These are phyloP conservation scores for Ailanthus altissimus DNA, from an alignment of 345 rosid genomes.

Conservation along the genomic window DNA sequence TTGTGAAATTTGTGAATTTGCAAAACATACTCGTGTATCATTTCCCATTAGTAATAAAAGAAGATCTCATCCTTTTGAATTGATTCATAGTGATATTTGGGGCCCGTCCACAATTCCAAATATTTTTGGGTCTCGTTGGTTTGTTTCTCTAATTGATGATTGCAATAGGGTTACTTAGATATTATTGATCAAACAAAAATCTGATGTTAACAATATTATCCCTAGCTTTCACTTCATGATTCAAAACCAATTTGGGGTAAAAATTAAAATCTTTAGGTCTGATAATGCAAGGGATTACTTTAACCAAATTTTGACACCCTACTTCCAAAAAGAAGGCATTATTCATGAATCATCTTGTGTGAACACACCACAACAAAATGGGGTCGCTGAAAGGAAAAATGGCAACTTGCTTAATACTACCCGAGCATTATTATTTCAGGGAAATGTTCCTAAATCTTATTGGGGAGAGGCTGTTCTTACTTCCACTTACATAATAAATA, in stretches of 20 bases:
- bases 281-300: too few species aligned
- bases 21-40: slow-evolving; percentile 1
- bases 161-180: too few species aligned
- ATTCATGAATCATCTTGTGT: not conserved
- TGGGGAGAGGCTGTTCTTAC: not conserved
- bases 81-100: not conserved
- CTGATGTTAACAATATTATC: too few species aligned
- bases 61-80: not conserved
- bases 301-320: not conserved
- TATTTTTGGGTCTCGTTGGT: not conserved
- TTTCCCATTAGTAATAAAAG: slow-evolving; percentile 16
- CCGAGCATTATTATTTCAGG: not conserved
- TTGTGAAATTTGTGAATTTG: slow-evolving; percentile 9
- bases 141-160: not conserved
- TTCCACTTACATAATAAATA: not conserved
- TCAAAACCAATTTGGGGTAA: too few species aligned
- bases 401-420: not conserved
- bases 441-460: not conserved
- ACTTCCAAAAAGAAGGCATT: not conserved
- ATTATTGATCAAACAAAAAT: too few species aligned
- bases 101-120: not conserved
- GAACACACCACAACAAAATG: not conserved
- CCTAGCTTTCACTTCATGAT: too few species aligned
- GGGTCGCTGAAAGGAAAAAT: not conserved
- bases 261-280: too few species aligned